Evolutionary conservation across 2,329 filamentous ascomycete genomes (phyloP).

Genomic region (Fusarium brevicatenulatum): DNA sequence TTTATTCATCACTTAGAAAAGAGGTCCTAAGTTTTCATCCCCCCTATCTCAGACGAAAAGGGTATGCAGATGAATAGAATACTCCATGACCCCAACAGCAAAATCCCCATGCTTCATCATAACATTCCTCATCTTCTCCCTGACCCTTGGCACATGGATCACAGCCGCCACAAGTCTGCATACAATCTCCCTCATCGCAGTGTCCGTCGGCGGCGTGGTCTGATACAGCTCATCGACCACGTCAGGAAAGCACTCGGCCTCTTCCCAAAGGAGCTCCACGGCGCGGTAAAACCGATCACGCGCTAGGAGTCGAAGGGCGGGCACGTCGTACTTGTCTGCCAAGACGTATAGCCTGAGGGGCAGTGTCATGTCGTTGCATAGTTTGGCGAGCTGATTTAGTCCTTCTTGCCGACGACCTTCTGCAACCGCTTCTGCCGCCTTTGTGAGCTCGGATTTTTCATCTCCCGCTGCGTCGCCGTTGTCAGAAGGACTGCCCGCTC

Average conservation of each 20-base stretch:
- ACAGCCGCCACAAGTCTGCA: constrained; percentile 20
- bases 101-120: constrained; percentile 29
- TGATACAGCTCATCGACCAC: constrained; percentile 29
- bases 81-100: constrained; percentile 21
- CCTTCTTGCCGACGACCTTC: not conserved
- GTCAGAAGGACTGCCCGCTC: fast-evolving
- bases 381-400: fast-evolving
- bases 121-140: not conserved
- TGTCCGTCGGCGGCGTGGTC: not conserved
- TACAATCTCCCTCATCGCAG: constrained; percentile 15
- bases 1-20: not conserved
- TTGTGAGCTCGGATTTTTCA: not conserved
- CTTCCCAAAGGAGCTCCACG: constrained; percentile 17
- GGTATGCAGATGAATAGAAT: not conserved
- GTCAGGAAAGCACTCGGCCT: constrained; percentile 1
- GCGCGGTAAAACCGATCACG: constrained; percentile 46
- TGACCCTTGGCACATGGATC: not conserved
- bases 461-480: not conserved
- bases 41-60: not conserved
- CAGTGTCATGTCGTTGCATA: constrained; percentile 20
- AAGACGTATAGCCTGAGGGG: constrained; percentile 47
- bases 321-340: constrained; percentile 51
- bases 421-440: not conserved
- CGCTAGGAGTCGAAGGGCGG: constrained; percentile 45
- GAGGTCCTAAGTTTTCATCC: not conserved